These are phyloP conservation scores for Mycena pura DNA, from an alignment of 768 basidiomycete species.

Conservation along the genomic window DNA sequence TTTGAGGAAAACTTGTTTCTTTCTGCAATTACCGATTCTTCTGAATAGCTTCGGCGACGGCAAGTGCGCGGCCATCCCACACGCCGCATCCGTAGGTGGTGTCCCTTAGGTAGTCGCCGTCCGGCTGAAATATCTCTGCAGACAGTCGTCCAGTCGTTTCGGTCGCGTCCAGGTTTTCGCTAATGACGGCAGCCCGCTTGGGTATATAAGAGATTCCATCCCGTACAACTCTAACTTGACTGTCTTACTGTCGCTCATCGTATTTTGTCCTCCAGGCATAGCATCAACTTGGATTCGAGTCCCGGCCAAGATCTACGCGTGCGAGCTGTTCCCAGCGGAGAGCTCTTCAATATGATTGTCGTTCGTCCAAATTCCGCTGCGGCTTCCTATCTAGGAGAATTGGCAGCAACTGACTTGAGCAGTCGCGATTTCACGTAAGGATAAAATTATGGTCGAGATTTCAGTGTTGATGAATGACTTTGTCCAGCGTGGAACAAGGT, in stretches of 20 bases:
- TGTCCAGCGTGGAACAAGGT: conserved; percentile 11
- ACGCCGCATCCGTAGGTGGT: conserved; percentile 10
- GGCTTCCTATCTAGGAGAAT: background rate
- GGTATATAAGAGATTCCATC: conserved; percentile 8
- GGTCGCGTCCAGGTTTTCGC: conserved; percentile 17
- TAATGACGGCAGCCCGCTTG: conserved; percentile 15
- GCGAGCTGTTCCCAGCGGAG: background rate
- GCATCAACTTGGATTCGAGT: background rate
- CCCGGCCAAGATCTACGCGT: conserved; percentile 7
- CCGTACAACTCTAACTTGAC: background rate
- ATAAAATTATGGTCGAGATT: background rate
- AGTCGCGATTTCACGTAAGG: conserved; percentile 4
- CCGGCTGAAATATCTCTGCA: background rate
- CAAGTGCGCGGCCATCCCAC: conserved; percentile 7
- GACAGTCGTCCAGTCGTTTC: background rate
- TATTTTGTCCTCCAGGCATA: background rate
- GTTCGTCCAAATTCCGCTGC: background rate
- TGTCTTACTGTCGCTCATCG: background rate
- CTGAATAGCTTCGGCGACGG: conserved; percentile 1
- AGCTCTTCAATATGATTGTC: background rate
- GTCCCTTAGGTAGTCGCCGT: too few relatives aligned
- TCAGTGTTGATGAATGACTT: background rate
- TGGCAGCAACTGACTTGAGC: background rate
- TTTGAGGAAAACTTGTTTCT: background rate
- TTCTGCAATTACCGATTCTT: background rate